Evolutionary conservation across 2,329 filamentous ascomycete species (phyloP), one percentile per base, ranked within the genome.

Genomic region (Aspergillus tanneri): DNA sequence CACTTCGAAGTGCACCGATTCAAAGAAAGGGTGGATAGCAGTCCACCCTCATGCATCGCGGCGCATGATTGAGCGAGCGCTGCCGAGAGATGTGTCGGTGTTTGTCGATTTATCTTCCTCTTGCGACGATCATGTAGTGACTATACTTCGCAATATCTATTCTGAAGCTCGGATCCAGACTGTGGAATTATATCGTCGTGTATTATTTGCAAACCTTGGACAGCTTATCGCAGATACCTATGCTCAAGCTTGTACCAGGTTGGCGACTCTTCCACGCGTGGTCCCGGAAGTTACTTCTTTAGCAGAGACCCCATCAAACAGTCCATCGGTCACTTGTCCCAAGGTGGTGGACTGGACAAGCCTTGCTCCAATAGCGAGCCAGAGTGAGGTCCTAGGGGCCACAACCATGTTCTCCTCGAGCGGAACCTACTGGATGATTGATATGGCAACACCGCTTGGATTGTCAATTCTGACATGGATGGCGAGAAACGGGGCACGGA

Each of bases 191-290:
- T 40, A 40, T 27, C 23, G 4, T 8, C 21, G 11, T 40, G 37
- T 3, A 7, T 25, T 19, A 10, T 3, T 6, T 27, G 18, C 1
- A 18, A 23, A 3, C 11, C 40, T 27, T 24, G 6, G 18, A 7
- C 25, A 43, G 11, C 27, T 43, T 43, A 30, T 43, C 19, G 18
- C 27, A 19, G 40, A 43, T 8, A 32, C 18, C 3, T 43, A 43
- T 43, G 2, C 18, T 34, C 40, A 34, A 30, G 27, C 40, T 32
- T 43, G 40, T 14, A 43, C 18, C 11, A 43, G 18, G 9, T 23
- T 43, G 18, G 6, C 27, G 40, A 43, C 27, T 23, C 27, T 43
- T n/a, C 18, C 40, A 23, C 27, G 4, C 2, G 10, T 22, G 3
- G 8, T 12, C 10, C 25, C 32, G 18, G 40, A 24, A 14, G 12